A percentile compares a stretch with the other conserved stretches of the same genome.
These are phyloP conservation scores for Saccharomycopsis malanga DNA, from an alignment of 805 yeast species.

Conservation along the genomic window DNA sequence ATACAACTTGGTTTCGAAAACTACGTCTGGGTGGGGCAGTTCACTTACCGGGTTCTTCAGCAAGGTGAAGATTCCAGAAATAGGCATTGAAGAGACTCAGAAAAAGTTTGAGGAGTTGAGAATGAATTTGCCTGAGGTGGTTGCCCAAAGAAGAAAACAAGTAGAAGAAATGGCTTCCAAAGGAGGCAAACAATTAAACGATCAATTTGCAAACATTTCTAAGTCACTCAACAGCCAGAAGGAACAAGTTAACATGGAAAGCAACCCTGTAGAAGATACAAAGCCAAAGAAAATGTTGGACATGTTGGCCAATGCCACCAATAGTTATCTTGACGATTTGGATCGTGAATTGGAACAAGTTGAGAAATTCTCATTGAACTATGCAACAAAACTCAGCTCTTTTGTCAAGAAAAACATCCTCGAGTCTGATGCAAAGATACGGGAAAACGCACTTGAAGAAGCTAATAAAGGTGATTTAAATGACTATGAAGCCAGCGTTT, in stretches of 20 bases:
- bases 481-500: slow-evolving; percentile 34
- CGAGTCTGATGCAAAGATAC: slow-evolving; percentile 27
- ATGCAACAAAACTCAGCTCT: slow-evolving; percentile 50
- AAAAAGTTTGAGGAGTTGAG: slow-evolving; percentile 16
- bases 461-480: slow-evolving; percentile 26
- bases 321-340: slow-evolving; percentile 58
- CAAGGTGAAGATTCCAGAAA: slow-evolving; percentile 31
- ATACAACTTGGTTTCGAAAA: slow-evolving; percentile 39
- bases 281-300: slow-evolving; percentile 27
- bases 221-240: slow-evolving; percentile 21
- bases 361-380: slow-evolving; percentile 62
- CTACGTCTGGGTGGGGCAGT: slow-evolving; percentile 31
- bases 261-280: not conserved
- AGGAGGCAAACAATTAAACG: slow-evolving; percentile 13
- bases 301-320: slow-evolving; percentile 38
- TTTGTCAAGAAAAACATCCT: slow-evolving; percentile 39
- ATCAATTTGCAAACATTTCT: slow-evolving; percentile 22
- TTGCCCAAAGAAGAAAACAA: slow-evolving; percentile 16
- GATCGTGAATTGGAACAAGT: slow-evolving; percentile 69
- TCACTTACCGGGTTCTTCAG: slow-evolving; percentile 31
- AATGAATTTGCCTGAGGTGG: not conserved
- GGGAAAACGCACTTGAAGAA: slow-evolving; percentile 28
- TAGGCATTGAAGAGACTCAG: slow-evolving; percentile 25
- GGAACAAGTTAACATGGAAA: slow-evolving; percentile 19
- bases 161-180: slow-evolving; percentile 20